A percentile compares a stretch with the other conserved stretches of the same genome.
Conservation (phyloP, 2,329 filamentous ascomycete genomes). For the Periconia macrospinosa region DNA sequence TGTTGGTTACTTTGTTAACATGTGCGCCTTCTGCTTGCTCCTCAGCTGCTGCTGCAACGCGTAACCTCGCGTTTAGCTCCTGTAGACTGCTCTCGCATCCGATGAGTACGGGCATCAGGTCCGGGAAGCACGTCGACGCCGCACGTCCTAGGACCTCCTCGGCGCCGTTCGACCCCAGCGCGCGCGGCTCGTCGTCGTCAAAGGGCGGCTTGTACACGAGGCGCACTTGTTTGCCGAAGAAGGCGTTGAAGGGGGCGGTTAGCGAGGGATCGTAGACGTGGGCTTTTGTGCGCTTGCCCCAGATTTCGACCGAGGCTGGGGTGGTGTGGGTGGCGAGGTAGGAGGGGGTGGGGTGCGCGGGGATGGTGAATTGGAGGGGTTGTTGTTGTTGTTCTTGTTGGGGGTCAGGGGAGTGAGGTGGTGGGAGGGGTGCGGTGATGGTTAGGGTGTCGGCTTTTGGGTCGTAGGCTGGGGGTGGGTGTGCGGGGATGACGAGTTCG, state of each 20-base stretch:
- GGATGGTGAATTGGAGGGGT: constrained; percentile 52
- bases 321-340: constrained; percentile 60
- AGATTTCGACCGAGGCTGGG: constrained; percentile 57
- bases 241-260: constrained; percentile 57
- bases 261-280: constrained; percentile 56
- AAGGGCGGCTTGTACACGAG: constrained; percentile 64
- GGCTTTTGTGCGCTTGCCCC: constrained; percentile 61
- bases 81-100: constrained; percentile 58
- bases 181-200: constrained; percentile 47
- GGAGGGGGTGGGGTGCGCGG: constrained; percentile 55
- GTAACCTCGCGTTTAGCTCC: constrained; percentile 61
- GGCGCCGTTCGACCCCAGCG: constrained; percentile 59
- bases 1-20: not conserved
- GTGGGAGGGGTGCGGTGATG: constrained; percentile 48
- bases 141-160: constrained; percentile 56
- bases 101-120: constrained; percentile 61
- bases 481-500: constrained; percentile 56
- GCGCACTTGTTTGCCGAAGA: constrained; percentile 58
- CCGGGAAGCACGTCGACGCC: constrained; percentile 61
- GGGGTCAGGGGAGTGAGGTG: no score
- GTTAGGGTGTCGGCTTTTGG: constrained; percentile 50
- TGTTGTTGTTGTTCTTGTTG: no score
- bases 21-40: not conserved
- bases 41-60: constrained; percentile 39
- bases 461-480: constrained; percentile 55